Evolutionary conservation across 2,329 filamentous ascomycete genomes (phyloP).

Genomic region (Sporothrix phasma): DNA sequence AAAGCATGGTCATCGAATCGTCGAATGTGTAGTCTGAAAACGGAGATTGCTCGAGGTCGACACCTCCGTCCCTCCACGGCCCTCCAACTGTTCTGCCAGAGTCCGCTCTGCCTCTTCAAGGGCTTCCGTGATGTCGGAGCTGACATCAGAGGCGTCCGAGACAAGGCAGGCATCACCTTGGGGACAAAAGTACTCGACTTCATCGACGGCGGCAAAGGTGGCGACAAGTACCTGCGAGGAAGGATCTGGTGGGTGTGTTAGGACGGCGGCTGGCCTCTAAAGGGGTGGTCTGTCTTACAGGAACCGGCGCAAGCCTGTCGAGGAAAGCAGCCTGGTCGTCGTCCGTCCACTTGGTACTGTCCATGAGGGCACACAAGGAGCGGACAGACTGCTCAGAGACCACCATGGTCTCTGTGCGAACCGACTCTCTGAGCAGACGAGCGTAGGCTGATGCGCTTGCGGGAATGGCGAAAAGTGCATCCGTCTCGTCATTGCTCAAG

Average conservation of each 20-base stretch:
- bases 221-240: background rate
- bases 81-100: background rate
- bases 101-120: slow-evolving; percentile 5
- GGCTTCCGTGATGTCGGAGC: slow-evolving; percentile 14
- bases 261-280: background rate
- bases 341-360: background rate
- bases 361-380: background rate
- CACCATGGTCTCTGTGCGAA: slow-evolving; percentile 3
- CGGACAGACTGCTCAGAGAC: slow-evolving; percentile 10
- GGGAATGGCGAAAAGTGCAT: background rate
- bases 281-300: background rate
- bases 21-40: background rate
- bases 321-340: background rate
- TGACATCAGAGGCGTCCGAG: slow-evolving; percentile 16
- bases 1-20: background rate
- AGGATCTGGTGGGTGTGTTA: background rate
- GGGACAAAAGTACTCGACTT: slow-evolving; percentile 1
- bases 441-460: background rate
- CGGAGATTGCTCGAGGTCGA: background rate
- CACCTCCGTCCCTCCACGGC: background rate
- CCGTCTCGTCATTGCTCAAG: background rate
- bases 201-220: slow-evolving; percentile 11
- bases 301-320: background rate
- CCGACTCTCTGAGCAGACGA: background rate
- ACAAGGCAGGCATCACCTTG: slow-evolving; percentile 12